phyloP scores from a whole-genome alignment of 2,329 filamentous ascomycete species.

The Scedosporium apiospermum region DNA sequence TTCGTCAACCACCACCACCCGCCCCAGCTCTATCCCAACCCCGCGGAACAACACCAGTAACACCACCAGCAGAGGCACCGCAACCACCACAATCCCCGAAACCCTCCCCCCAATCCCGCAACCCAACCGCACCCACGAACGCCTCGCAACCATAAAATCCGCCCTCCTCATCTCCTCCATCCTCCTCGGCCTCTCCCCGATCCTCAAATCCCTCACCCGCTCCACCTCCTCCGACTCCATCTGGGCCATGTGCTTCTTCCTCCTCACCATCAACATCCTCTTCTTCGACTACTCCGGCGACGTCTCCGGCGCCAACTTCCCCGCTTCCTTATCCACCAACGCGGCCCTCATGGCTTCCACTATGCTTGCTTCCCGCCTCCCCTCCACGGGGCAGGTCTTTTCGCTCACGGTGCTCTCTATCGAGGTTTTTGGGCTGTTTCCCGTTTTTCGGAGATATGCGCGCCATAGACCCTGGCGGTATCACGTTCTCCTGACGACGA shows the following conservation, averaged over 20 bases:
- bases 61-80: conserved; percentile 8
- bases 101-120: conserved; percentile 16
- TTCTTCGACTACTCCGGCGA: conserved; percentile 92
- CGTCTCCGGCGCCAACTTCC: conserved; percentile 49
- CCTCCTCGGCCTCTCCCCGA: conserved; percentile 82
- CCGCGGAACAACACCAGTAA: conserved; percentile 11
- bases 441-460: conserved; percentile 89
- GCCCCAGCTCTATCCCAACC: conserved; percentile 34
- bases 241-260: conserved; percentile 91
- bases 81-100: conserved; percentile 9
- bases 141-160: conserved; percentile 78
- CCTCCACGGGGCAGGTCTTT: conserved; percentile 88
- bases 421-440: conserved; percentile 93
- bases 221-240: conserved; percentile 93
- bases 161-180: conserved; percentile 89
- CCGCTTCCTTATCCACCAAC: conserved; percentile 77
- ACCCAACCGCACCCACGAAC: conserved; percentile 36
- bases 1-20: conserved; percentile 35
- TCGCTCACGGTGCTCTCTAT: conserved; percentile 92
- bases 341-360: conserved; percentile 94
- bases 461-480: conserved; percentile 73
- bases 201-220: conserved; percentile 89
- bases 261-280: conserved; percentile 91
- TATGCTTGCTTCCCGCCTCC: conserved; percentile 80
- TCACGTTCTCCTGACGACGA: conserved; percentile 65